phyloP scores from a whole-genome alignment of 345 rosid genomes.

The Jatropha curcas region DNA sequence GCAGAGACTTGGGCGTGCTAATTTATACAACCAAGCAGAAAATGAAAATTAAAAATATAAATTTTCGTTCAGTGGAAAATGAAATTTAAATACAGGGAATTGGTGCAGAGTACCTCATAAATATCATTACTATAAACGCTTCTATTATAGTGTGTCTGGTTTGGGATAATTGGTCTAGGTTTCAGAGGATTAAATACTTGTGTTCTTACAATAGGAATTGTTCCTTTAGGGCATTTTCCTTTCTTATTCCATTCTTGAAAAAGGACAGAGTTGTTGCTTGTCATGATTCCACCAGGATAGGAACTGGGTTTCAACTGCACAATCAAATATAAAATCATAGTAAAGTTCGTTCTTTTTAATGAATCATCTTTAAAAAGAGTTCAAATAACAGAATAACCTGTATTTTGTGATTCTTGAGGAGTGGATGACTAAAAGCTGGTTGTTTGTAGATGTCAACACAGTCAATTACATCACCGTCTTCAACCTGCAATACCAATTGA shows the following conservation, averaged over 20 bases:
- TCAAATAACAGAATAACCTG: slow-evolving; percentile 4
- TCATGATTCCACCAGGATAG: slow-evolving; percentile 5
- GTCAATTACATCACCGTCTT: slow-evolving; percentile 19
- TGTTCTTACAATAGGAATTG: slow-evolving; percentile 28
- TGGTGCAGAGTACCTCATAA: slow-evolving; percentile 4
- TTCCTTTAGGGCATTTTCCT: slow-evolving; percentile 33
- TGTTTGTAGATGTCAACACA: slow-evolving; percentile 32
- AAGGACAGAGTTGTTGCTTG: background rate
- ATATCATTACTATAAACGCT: background rate
- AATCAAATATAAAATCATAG: background rate
- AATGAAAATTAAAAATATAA: background rate
- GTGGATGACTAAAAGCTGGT: slow-evolving; percentile 34
- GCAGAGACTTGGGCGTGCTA: slow-evolving; percentile 1
- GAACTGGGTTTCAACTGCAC: slow-evolving; percentile 24
- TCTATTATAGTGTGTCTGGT: background rate
- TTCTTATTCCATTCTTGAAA: slow-evolving; percentile 21
- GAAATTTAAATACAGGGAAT: background rate
- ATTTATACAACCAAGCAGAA: background rate
- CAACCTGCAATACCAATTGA: background rate
- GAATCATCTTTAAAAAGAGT: too few relatives aligned
- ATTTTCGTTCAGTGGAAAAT: background rate
- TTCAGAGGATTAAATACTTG: background rate
- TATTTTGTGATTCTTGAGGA: slow-evolving; percentile 27
- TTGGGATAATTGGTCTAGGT: background rate
- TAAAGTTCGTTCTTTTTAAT: too few relatives aligned